These are phyloP conservation scores for Arthrobotrys musiformis DNA, from an alignment of 2,329 filamentous ascomycete species.

Conservation along the genomic window DNA sequence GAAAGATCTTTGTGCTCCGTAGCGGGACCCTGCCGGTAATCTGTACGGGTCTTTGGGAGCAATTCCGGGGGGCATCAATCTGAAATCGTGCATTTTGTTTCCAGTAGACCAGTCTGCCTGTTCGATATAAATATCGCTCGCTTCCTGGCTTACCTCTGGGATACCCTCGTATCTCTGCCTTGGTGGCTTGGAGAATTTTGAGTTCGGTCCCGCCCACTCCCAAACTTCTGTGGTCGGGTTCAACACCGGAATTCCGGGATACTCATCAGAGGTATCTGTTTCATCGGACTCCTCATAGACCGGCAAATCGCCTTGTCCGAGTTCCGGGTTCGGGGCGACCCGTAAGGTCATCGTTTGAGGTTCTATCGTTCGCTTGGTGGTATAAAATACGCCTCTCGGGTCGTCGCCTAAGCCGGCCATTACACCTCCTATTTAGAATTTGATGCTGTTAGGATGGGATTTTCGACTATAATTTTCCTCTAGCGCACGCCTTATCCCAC, in stretches of 20 bases:
- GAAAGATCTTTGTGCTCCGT: background rate
- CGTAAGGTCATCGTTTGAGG: background rate
- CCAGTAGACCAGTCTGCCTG: background rate
- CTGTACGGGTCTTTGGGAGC: background rate
- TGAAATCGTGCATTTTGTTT: background rate
- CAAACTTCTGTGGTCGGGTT: background rate
- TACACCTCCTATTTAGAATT: background rate
- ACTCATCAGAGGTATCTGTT: background rate
- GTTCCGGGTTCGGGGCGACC: background rate
- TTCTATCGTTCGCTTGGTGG: background rate
- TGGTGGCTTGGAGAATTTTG: background rate
- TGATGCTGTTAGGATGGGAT: background rate
- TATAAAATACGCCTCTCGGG: background rate
- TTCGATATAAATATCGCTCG: background rate
- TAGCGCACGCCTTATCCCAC: too few relatives aligned
- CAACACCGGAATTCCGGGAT: background rate
- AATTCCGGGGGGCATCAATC: background rate
- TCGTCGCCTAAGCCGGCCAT: background rate
- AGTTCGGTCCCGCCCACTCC: background rate
- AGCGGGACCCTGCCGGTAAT: background rate
- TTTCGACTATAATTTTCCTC: background rate
- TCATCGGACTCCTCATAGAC: background rate
- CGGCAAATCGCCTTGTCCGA: background rate
- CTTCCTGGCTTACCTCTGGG: background rate
- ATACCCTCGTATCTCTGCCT: background rate